Evolutionary conservation across 108 stramenopile species (phyloP).

Genomic region (Schizochytrium sp.): DNA sequence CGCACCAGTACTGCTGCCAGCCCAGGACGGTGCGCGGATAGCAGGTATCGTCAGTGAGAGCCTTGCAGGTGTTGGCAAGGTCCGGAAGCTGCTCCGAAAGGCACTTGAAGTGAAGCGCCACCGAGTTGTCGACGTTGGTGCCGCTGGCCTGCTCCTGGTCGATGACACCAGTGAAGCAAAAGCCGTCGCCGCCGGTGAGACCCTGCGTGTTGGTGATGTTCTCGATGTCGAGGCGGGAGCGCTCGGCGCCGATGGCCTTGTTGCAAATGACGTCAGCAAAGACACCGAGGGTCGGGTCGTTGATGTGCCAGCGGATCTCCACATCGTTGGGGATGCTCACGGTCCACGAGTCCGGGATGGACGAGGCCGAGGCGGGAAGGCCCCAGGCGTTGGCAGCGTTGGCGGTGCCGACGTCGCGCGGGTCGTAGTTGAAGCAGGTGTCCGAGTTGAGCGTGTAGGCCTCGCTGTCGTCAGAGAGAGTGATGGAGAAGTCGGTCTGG

Average conservation of each 20-base stretch:
- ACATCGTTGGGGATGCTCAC: not conserved
- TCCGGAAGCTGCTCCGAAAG: not conserved
- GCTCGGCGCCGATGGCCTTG: not conserved
- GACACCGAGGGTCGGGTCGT: not conserved
- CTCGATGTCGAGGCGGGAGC: not conserved
- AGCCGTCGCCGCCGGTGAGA: not conserved
- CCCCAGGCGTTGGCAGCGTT: not conserved
- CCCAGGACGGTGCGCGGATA: not conserved
- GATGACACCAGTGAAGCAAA: not conserved
- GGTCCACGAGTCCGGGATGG: not conserved
- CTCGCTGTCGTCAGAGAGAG: not conserved
- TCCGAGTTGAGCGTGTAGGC: not conserved
- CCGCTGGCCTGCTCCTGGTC: not conserved
- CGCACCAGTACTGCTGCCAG: not conserved
- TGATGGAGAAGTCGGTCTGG: not conserved
- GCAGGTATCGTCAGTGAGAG: not conserved
- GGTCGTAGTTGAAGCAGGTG: not conserved
- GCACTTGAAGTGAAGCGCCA: not conserved
- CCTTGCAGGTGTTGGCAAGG: not conserved
- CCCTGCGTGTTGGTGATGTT: not conserved
- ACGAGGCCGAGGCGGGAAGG: not conserved
- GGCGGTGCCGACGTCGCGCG: not conserved
- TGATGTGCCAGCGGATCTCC: slow-evolving; percentile 8
- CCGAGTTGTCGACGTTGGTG: not conserved
- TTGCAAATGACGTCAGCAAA: not conserved